phyloP scores from a whole-genome alignment of 805 yeast species.

The Pichia insulana region DNA sequence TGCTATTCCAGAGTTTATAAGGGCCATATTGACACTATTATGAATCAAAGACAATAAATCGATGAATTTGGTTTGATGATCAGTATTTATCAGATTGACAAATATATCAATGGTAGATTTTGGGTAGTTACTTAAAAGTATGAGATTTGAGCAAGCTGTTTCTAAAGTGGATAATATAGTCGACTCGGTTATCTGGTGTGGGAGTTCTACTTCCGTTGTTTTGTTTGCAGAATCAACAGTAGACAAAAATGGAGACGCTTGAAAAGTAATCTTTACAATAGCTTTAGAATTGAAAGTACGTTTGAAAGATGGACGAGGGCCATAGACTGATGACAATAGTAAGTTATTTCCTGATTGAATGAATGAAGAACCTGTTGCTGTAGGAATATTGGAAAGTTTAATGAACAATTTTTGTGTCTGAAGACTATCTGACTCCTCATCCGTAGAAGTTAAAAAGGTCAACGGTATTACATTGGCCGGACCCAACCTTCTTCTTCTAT shows the following conservation, averaged over 20 bases:
- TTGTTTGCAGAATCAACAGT: neutral
- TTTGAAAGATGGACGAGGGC: constrained; percentile 66
- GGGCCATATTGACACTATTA: constrained; percentile 62
- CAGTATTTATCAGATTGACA: constrained; percentile 53
- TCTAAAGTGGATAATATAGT: constrained; percentile 28
- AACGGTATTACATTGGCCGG: constrained; percentile 60
- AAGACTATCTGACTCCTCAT: neutral
- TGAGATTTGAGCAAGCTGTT: constrained; percentile 34
- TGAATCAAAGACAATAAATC: constrained; percentile 37
- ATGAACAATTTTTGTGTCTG: constrained; percentile 35
- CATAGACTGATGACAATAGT: constrained; percentile 66
- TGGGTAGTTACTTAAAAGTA: constrained; percentile 68
- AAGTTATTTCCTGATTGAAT: constrained; percentile 58
- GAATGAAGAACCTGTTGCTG: constrained; percentile 62
- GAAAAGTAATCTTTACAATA: constrained; percentile 18
- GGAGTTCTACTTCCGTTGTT: constrained; percentile 30
- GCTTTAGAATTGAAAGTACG: constrained; percentile 27
- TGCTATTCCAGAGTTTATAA: constrained; percentile 81
- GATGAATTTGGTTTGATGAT: constrained; percentile 25
- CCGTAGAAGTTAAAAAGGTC: constrained; percentile 24
- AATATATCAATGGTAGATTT: constrained; percentile 81
- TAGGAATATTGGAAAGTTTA: constrained; percentile 55
- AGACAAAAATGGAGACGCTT: constrained; percentile 9
- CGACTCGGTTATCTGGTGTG: constrained; percentile 19
- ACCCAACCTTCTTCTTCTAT: constrained; percentile 81